Base-by-base conservation (phyloP, 1,284 basidiomycete species). In the Irpex sp. region DNA sequence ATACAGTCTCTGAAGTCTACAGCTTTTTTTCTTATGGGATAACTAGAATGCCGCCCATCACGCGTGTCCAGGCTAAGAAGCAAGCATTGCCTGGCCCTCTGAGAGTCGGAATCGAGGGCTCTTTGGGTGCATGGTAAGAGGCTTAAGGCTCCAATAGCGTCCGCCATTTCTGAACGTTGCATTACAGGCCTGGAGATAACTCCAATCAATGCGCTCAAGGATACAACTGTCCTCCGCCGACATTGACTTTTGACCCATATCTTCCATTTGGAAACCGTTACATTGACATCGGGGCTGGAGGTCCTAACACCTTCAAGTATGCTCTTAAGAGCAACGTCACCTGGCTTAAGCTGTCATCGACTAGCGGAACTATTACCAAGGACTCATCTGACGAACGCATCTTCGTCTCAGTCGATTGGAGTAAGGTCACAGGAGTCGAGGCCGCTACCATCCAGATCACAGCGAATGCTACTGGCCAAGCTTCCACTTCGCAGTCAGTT, bases 271-370 rank as follows among this genome's bases (percentile, higher is more conserved):
- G 76, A 9, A 79, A 82, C 64, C 76, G 81, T 6, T 90, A 81
- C 74, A 72, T 90, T 61, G 87, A 89, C 65, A 75, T 90, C 62
- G 80, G 83, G 5, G 80, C 85, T 7, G 87, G 86, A 36, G 88
- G 87, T 0, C 85, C 87, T 0, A 69, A 72, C 1, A 74, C 84
- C 0, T 88, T 89, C 76, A 80, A 78, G 0, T 89, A 83, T 73
- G 84, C 79, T 0, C 82, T 78, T 1, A 75, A 76, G 0, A 69
- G 77, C 59, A 86, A 84, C 64, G 81, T 75, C 5, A 74, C 81
- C 0, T 90, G 87, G 88, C 65, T 89, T 49, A 75, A 72, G 9
- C 68, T 89, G 11, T 80, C 81, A 0, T 74, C 78, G 1, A 68
- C 77, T 0, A 68, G 75, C 9, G 88, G 86, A 0, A 81, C 78